Conservation (phyloP, 2,329 filamentous ascomycete genomes). For the Aspergillus sp. region DNA sequence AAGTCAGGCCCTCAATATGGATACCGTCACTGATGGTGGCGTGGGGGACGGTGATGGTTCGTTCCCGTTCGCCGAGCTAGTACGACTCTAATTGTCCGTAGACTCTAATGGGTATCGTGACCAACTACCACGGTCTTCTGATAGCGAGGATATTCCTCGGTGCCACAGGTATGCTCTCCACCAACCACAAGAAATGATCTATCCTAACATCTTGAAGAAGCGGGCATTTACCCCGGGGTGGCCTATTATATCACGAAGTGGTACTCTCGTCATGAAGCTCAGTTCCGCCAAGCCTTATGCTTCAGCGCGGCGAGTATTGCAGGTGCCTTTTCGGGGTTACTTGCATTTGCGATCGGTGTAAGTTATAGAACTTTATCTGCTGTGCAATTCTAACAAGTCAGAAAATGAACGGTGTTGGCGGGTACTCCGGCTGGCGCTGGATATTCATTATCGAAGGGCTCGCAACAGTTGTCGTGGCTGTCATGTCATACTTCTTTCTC, state of each 20-base stretch:
- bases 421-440: constrained; percentile 52
- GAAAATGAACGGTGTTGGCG: constrained; percentile 54
- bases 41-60: constrained; percentile 51
- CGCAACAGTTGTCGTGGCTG: constrained; percentile 46
- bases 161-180: constrained; percentile 22
- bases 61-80: neutral
- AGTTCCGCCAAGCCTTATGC: constrained; percentile 48
- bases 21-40: constrained; percentile 35
- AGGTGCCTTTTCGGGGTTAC: constrained; percentile 55
- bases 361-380: constrained; percentile 19
- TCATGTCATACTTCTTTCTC: constrained; percentile 48
- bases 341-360: constrained; percentile 54
- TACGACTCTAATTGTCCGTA: neutral
- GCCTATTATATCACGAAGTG: constrained; percentile 50
- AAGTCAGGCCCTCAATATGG: constrained; percentile 31
- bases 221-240: constrained; percentile 47
- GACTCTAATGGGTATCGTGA: constrained; percentile 53
- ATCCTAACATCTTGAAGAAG: constrained; percentile 28
- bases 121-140: constrained; percentile 50
- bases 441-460: constrained; percentile 55
- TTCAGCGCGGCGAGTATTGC: constrained; percentile 52
- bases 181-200: too few species aligned
- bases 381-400: constrained; percentile 8
- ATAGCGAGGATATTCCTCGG: constrained; percentile 51
- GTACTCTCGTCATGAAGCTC: constrained; percentile 48